phyloP scores from a whole-genome alignment of 768 basidiomycete genomes.

The Rhodotorula kratochvilovae region DNA sequence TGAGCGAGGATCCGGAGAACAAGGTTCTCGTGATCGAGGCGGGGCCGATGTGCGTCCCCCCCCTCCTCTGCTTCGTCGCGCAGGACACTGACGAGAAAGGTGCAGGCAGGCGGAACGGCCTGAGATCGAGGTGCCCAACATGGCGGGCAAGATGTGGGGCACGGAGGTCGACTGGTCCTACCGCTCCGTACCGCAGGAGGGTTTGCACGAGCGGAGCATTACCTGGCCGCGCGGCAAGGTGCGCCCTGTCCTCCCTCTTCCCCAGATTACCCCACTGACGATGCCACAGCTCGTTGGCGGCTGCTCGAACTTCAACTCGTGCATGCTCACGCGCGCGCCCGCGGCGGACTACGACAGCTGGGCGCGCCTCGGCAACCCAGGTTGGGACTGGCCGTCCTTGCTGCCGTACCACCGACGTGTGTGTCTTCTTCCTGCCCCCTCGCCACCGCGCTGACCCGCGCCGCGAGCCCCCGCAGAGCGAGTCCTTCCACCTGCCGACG shows the following conservation, averaged over 20 bases:
- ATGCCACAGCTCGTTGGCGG: slow-evolving; percentile 25
- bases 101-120: background rate
- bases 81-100: background rate
- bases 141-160: background rate
- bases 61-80: background rate
- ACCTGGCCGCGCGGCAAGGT: slow-evolving; percentile 6
- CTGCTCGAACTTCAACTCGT: slow-evolving; percentile 26
- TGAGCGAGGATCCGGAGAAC: slow-evolving; percentile 33
- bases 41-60: slow-evolving; percentile 17
- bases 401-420: slow-evolving; percentile 15
- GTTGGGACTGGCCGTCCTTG: slow-evolving; percentile 23
- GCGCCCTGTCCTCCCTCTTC: background rate
- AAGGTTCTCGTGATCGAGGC: slow-evolving; percentile 44
- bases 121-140: slow-evolving; percentile 5
- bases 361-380: slow-evolving; percentile 16
- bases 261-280: background rate
- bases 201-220: background rate
- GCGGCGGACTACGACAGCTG: slow-evolving; percentile 12
- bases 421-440: background rate
- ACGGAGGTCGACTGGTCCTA: slow-evolving; percentile 25
- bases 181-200: background rate
- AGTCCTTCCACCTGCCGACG: slow-evolving; percentile 1
- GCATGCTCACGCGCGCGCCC: background rate
- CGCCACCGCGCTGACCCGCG: background rate
- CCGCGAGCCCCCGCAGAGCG: background rate